These are phyloP conservation scores for Ophiocordyceps camponoti-leonardi DNA, from an alignment of 2,329 filamentous ascomycete species.

Conservation along the genomic window DNA sequence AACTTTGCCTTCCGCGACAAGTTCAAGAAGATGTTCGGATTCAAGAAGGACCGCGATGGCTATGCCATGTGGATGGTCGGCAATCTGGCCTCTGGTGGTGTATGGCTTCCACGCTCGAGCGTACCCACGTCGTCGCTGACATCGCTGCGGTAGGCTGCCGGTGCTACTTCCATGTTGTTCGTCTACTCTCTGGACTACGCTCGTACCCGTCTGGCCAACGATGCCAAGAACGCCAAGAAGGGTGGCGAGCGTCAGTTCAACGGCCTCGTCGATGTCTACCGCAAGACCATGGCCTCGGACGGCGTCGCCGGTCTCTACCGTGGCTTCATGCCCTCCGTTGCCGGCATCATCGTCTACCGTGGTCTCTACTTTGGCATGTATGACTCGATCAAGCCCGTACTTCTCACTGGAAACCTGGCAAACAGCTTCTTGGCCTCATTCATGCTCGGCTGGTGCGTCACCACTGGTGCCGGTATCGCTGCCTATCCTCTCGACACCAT, in stretches of 20 bases:
- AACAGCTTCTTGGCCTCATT: conserved; percentile 99
- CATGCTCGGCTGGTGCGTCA: conserved; percentile 96
- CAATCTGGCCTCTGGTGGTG: conserved; percentile 99
- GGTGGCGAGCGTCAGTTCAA: conserved; percentile 99
- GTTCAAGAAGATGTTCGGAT: conserved; percentile 99
- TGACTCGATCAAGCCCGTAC: conserved; percentile 98
- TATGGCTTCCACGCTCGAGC: conserved; percentile 31
- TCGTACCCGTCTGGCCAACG: conserved; percentile 99
- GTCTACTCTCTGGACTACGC: conserved; percentile 99
- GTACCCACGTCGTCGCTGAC: background rate
- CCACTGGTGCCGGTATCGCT: conserved; percentile 99
- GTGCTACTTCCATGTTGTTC: conserved; percentile 99
- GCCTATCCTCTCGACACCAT: conserved; percentile 99
- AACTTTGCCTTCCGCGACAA: conserved; percentile 99
- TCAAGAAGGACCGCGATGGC: conserved; percentile 99
- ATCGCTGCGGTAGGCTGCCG: conserved; percentile 50
- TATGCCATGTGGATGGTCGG: conserved; percentile 98
- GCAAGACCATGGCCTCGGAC: conserved; percentile 97
- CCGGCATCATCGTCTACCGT: conserved; percentile 99
- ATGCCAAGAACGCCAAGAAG: conserved; percentile 95
- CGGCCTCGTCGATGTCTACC: conserved; percentile 98
- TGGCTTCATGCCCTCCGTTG: conserved; percentile 99
- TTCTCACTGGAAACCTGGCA: conserved; percentile 79
- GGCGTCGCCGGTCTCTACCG: conserved; percentile 99
- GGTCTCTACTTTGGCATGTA: conserved; percentile 99